Conservation (phyloP, 495 filamentous ascomycete species). For the Talaromyces ruber region DNA sequence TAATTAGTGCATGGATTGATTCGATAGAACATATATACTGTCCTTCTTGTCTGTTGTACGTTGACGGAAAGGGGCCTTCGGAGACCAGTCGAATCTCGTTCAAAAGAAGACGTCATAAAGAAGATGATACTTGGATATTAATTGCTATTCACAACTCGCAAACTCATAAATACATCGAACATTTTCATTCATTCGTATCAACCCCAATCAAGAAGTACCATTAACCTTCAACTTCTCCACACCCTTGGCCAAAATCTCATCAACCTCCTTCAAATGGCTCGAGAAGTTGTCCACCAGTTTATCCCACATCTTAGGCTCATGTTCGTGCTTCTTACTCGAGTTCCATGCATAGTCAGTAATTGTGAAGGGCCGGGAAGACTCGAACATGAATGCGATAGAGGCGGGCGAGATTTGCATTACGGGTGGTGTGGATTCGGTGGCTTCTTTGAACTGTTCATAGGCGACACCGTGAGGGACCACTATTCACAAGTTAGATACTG, state of each 20-base stretch:
- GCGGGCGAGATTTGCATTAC: constrained; percentile 40
- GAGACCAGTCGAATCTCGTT: too few species aligned
- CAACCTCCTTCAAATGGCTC: constrained; percentile 31
- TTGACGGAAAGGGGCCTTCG: not conserved
- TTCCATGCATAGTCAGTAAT: constrained; percentile 46
- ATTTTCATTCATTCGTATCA: not conserved
- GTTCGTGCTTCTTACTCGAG: constrained; percentile 45
- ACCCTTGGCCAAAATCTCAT: constrained; percentile 27
- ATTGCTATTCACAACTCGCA: not conserved
- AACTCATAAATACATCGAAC: not conserved
- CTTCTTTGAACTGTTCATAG: constrained; percentile 57
- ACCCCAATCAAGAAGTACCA: not conserved
- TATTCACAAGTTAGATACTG: constrained; percentile 1
- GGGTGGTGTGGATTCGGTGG: constrained; percentile 34
- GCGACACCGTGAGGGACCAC: constrained; percentile 51
- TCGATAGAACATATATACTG: not conserved
- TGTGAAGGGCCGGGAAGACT: constrained; percentile 41
- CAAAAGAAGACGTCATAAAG: not conserved
- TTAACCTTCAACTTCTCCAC: not conserved
- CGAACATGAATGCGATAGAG: constrained; percentile 53
- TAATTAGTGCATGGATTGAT: constrained; percentile 14
- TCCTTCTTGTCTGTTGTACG: not conserved
- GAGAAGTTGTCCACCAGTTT: constrained; percentile 43
- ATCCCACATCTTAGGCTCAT: constrained; percentile 51
- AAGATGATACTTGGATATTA: not conserved